Base-by-base conservation (phyloP, 163 green algal species). In the Trebouxia gelatinosa region DNA sequence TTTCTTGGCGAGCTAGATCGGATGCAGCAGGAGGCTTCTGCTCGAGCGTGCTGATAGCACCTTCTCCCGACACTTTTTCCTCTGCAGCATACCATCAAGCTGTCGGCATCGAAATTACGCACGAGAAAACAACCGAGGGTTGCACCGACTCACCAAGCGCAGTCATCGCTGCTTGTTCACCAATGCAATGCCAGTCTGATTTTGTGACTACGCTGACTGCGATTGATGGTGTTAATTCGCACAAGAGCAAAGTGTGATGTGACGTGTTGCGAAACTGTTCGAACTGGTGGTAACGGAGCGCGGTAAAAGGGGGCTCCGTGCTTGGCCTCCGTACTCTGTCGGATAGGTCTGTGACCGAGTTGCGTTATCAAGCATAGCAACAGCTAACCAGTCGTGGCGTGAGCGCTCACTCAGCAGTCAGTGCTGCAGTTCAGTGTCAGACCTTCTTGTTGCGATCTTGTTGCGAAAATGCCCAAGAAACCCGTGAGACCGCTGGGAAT, bases 401-500 rank as follows among this genome's bases (percentile, higher is more conserved):
- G n/a, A n/a, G n/a, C n/a, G n/a, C n/a, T n/a, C n/a, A n/a, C n/a
- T n/a, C n/a, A 68, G 59, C 29, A 31, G 5, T 31, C 59, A 28
- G n/a, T 39, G 29, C 59, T 26, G 59, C 29, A 0, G 29, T 0
- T 68, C 16, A 21, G n/a, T n/a, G 11, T 29, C 32, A 34, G 34
- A n/a, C 13, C 31, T 2, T 50, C 0, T 40, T 2, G 32, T 46
- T 70, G 31, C 59, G n/a, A n/a, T n/a, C 59, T 68, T 43, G 59
- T 21, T 7, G 67, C 17, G 6, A 62, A 11, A 21, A 75, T 75
- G 67, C 28, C 28, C 3, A 75, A 75, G 28, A 59, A 77, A 48
- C 40, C 70, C 2, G 70, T 77, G 46, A 31, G 70, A 1, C 70
- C 70, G 5, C 34, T 77, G 5, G 70, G 70, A 1, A 77, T 77